phyloP scores from a whole-genome alignment of 345 rosid species.

The Nephelium lappaceum region DNA sequence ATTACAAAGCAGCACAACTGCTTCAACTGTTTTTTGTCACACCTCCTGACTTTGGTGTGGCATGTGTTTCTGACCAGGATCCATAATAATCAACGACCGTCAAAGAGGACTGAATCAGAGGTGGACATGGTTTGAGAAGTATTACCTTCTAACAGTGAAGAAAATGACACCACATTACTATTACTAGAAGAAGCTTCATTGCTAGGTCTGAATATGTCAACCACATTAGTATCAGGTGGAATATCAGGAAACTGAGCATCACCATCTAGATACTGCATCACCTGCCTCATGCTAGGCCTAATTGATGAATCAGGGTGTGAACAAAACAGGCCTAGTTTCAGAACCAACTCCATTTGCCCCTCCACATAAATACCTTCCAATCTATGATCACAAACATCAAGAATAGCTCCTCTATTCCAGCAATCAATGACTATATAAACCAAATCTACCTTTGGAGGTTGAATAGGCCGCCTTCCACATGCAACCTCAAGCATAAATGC shows the following conservation, averaged over 20 bases:
- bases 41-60: not conserved
- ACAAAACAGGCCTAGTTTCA: slow-evolving; percentile 32
- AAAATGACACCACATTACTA: not conserved
- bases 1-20: not conserved
- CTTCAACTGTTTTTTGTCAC: not conserved
- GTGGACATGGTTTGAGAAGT: not conserved
- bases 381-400: slow-evolving; percentile 15
- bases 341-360: slow-evolving; percentile 30
- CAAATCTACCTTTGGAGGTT: slow-evolving; percentile 30
- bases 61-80: not conserved
- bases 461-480: slow-evolving; percentile 51
- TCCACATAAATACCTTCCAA: slow-evolving; percentile 1
- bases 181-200: not conserved
- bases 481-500: slow-evolving; percentile 52
- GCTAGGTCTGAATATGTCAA: not conserved
- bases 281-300: slow-evolving; percentile 30
- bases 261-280: slow-evolving; percentile 42
- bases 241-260: slow-evolving; percentile 19
- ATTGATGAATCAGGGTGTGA: slow-evolving; percentile 6
- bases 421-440: slow-evolving; percentile 33
- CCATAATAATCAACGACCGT: not conserved
- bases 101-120: not conserved
- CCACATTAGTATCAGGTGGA: not conserved
- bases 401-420: slow-evolving; percentile 20
- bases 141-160: not conserved